A percentile compares a stretch with the other conserved stretches of the same genome.
Evolutionary conservation across 345 rosid species (phyloP).

Genomic region (Barbarea vulgaris): DNA sequence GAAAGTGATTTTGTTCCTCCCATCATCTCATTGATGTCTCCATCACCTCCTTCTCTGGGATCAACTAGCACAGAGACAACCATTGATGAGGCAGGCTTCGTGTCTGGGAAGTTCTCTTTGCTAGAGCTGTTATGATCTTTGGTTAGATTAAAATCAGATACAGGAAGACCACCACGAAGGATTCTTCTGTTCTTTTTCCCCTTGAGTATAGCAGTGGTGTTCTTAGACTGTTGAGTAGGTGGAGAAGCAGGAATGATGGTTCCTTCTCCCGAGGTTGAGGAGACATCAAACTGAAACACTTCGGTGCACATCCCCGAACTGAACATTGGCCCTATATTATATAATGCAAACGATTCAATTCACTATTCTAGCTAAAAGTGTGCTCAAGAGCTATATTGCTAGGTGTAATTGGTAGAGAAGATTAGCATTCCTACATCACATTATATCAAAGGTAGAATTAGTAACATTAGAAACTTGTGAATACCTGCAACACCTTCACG

Average conservation of each 20-base stretch:
- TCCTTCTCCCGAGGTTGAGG: slow-evolving; percentile 50
- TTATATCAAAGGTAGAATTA: not conserved
- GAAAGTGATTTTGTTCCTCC: slow-evolving; percentile 63
- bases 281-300: slow-evolving; percentile 79
- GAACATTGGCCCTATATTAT: slow-evolving; percentile 67
- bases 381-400: not conserved
- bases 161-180: slow-evolving; percentile 50
- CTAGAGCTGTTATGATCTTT: slow-evolving; percentile 43
- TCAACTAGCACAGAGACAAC: slow-evolving; percentile 86
- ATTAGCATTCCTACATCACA: not conserved
- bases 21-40: slow-evolving; percentile 58
- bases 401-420: too few relatives aligned
- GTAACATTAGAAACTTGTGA: not conserved
- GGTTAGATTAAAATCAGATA: slow-evolving; percentile 51
- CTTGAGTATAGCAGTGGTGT: slow-evolving; percentile 42
- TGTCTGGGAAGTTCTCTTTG: slow-evolving; percentile 18
- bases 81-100: slow-evolving; percentile 45
- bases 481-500: slow-evolving; percentile 91
- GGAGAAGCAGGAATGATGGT: slow-evolving; percentile 63
- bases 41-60: slow-evolving; percentile 62
- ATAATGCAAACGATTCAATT: not conserved
- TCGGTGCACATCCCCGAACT: slow-evolving; percentile 87
- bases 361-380: not conserved
- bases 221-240: slow-evolving; percentile 47
- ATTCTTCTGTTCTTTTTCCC: slow-evolving; percentile 67